Base-by-base conservation (phyloP, 2,329 filamentous ascomycete species). In the Fusarium solani-melongenae region DNA sequence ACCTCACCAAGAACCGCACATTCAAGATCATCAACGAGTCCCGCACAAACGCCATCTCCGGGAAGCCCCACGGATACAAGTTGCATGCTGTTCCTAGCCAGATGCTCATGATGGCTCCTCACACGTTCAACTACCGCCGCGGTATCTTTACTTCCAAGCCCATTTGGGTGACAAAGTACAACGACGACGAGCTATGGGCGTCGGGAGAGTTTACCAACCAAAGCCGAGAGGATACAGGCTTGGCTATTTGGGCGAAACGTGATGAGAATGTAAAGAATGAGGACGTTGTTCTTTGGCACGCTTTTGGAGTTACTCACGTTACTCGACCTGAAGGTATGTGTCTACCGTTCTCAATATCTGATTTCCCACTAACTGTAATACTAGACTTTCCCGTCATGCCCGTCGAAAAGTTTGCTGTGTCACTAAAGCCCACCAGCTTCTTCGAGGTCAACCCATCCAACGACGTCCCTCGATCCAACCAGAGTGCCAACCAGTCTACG, bases 221-320 rank as follows among this genome's bases (percentile, higher is more conserved):
- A 81, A 86, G 85, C 72, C 78, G 75, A 6, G 76, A 72, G 14
- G 85, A 87, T 60, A 77, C 77, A 3, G 86, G 86, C 0, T 11
- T 70, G 12, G 70, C 70, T 6, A n/a, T 56, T 8, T 67, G 56
- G 60, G 38, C 59, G 2, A 63, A 49, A 2, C 60, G 70, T 6
- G 44, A 73, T 4, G 88, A 90, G 46, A 80, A 83, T 71, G 82
- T 97, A 77, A 92, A 92, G 65, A 92, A 97, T 84, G 93, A 91
- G 2, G 93, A 97, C 80, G 84, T 96, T 31, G 94, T 97, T 2
- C 88, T 97, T 12, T 97, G 94, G 94, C 94, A 97, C 83, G 96
- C 94, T 0, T 97, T 97, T 78, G 94, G 94, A 49, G 86, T 97
- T 38, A 95, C 92, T 1, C 94, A 97, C 81, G 95, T 97, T 85